Conservation (phyloP, 2,329 filamentous ascomycete species). For the Stachybotrys echinatus region DNA sequence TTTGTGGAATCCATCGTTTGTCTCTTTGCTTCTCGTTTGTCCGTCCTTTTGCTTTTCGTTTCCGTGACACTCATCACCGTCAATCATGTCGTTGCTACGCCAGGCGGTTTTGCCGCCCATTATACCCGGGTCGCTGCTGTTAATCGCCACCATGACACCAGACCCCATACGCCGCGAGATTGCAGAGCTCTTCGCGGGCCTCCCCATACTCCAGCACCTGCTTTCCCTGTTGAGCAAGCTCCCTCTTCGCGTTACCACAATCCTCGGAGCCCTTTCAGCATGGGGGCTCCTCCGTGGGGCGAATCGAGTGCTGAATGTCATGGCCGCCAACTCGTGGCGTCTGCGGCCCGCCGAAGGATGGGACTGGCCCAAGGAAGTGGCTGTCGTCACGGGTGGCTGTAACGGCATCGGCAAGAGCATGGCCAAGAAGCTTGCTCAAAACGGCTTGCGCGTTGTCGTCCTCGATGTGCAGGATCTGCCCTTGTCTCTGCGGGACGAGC, state of each 20-base stretch:
- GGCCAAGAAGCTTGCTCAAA: conserved; percentile 19
- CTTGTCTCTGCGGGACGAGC: conserved; percentile 14
- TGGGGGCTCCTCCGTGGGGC: neutral
- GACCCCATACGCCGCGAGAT: neutral
- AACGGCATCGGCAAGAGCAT: conserved; percentile 35
- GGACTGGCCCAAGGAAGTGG: conserved; percentile 27
- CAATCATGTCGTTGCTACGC: neutral
- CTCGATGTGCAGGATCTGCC: conserved; percentile 51
- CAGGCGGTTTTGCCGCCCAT: neutral
- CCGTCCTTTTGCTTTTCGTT: too few relatives aligned
- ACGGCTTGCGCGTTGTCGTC: conserved; percentile 59
- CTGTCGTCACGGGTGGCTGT: conserved; percentile 38
- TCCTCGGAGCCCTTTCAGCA: neutral
- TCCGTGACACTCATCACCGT: neutral
- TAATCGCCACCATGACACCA: neutral
- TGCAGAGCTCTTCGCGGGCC: neutral
- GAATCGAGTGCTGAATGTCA: neutral
- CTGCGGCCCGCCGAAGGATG: neutral
- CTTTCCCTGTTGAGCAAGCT: neutral
- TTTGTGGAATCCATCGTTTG: too few relatives aligned
- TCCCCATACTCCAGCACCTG: neutral
- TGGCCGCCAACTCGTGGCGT: neutral
- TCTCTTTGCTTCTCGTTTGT: too few relatives aligned
- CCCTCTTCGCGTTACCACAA: neutral
- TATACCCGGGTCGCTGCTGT: neutral